Percentiles rank a stretch among this genome's conserved stretches.
Conservation (phyloP, 305 asterid genomes). For the Ilex paraguariensis region DNA sequence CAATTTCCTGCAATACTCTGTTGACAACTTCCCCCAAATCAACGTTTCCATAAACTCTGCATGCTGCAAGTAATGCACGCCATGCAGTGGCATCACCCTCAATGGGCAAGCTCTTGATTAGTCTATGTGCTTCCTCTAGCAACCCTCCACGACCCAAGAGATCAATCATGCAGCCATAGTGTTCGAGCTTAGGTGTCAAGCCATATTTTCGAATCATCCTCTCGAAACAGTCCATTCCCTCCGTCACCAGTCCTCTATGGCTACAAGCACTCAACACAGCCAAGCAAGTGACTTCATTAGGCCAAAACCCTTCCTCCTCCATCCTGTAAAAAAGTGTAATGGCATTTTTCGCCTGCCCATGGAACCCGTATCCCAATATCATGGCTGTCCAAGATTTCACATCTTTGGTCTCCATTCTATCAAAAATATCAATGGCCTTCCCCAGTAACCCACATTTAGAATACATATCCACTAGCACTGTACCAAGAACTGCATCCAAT, state of each 20-base stretch:
- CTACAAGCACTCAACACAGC: conserved; percentile 56
- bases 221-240: conserved; percentile 39
- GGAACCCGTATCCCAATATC: conserved; percentile 47
- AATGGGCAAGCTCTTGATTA: conserved; percentile 40
- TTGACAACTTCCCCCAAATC: conserved; percentile 45
- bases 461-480: conserved; percentile 53
- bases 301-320: conserved; percentile 45
- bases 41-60: conserved; percentile 50
- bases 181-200: conserved; percentile 48
- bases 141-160: conserved; percentile 61
- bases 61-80: conserved; percentile 64
- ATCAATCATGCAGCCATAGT: conserved; percentile 65
- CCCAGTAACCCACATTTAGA: conserved; percentile 50
- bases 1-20: conserved; percentile 32
- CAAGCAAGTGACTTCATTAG: conserved; percentile 66
- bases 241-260: conserved; percentile 53
- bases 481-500: conserved; percentile 50
- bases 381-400: conserved; percentile 59
- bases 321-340: conserved; percentile 33
- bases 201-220: conserved; percentile 50
- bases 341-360: conserved; percentile 48
- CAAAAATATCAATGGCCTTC: conserved; percentile 43
- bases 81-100: conserved; percentile 56
- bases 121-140: conserved; percentile 43
- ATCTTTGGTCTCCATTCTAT: conserved; percentile 40